phyloP scores from a whole-genome alignment of 2,329 filamentous ascomycete genomes.

The Aureobasidium sp. region DNA sequence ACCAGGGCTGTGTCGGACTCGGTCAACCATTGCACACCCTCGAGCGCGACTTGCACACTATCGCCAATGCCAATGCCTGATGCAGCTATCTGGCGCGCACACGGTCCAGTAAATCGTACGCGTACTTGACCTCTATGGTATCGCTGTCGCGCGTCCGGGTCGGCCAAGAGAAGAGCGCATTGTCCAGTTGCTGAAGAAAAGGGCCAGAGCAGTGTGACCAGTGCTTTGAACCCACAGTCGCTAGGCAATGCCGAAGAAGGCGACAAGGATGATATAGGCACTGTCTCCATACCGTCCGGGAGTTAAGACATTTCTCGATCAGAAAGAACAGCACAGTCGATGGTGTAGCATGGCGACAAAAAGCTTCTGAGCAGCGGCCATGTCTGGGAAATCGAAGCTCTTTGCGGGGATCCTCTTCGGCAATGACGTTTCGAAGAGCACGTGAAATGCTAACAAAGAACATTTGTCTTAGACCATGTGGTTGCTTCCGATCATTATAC shows the following conservation, averaged over 20 bases:
- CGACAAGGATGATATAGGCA: constrained; percentile 26
- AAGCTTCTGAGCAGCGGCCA: neutral
- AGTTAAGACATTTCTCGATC: neutral
- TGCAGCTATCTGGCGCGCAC: constrained; percentile 62
- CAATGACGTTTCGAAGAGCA: neutral
- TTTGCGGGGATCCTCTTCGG: neutral
- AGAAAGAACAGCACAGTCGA: neutral
- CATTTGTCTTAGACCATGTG: neutral
- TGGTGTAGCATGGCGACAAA: neutral
- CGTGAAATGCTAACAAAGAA: neutral
- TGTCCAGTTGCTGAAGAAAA: constrained; percentile 71
- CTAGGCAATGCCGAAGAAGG: constrained; percentile 18
- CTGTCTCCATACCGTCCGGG: neutral
- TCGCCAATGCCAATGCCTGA: constrained; percentile 72
- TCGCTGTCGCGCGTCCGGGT: constrained; percentile 76
- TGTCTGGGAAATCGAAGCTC: neutral
- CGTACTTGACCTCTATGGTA: constrained; percentile 73
- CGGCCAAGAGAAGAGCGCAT: constrained; percentile 73
- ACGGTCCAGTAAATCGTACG: constrained; percentile 63
- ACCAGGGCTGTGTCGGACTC: constrained; percentile 47
- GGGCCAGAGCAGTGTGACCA: constrained; percentile 84
- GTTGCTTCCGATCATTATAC: neutral
- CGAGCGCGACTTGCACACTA: constrained; percentile 60
- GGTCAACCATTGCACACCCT: constrained; percentile 59
- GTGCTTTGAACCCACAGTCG: constrained; percentile 50